Evolutionary conservation across 805 yeast genomes (phyloP).

Genomic region (Candida awuae): DNA sequence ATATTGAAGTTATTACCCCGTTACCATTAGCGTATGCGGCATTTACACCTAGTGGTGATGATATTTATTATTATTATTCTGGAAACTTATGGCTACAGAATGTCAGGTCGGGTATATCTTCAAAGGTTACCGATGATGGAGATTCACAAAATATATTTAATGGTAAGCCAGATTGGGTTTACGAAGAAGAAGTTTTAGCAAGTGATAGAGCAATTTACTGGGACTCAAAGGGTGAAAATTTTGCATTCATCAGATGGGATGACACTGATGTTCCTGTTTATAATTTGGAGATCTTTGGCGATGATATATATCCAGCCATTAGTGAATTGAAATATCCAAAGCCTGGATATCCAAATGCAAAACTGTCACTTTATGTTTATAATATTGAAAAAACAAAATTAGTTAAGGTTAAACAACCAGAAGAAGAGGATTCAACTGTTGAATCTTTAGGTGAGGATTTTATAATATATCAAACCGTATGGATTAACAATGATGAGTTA

Average conservation of each 20-base stretch:
- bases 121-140: conserved; percentile 45
- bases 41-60: conserved; percentile 56
- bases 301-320: conserved; percentile 38
- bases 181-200: conserved; percentile 69
- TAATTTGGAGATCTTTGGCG: conserved; percentile 43
- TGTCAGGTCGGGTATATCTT: conserved; percentile 20
- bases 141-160: conserved; percentile 39
- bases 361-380: conserved; percentile 38
- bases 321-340: conserved; percentile 57
- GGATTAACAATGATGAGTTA: conserved; percentile 45
- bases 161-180: conserved; percentile 78
- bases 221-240: conserved; percentile 52
- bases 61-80: conserved; percentile 47
- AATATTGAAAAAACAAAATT: conserved; percentile 25
- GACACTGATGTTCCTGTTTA: conserved; percentile 52
- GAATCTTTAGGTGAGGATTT: conserved; percentile 34
- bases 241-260: conserved; percentile 49
- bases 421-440: conserved; percentile 11
- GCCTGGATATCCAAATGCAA: conserved; percentile 61
- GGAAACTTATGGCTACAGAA: conserved; percentile 48
- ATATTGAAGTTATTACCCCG: conserved; percentile 18
- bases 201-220: conserved; percentile 62
- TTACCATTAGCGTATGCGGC: conserved; percentile 39
- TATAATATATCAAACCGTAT: conserved; percentile 52
- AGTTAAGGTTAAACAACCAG: conserved; percentile 21